These are phyloP conservation scores for Hippophae gyantsensis DNA, from an alignment of 306 rosid genomes.

Conservation along the genomic window DNA sequence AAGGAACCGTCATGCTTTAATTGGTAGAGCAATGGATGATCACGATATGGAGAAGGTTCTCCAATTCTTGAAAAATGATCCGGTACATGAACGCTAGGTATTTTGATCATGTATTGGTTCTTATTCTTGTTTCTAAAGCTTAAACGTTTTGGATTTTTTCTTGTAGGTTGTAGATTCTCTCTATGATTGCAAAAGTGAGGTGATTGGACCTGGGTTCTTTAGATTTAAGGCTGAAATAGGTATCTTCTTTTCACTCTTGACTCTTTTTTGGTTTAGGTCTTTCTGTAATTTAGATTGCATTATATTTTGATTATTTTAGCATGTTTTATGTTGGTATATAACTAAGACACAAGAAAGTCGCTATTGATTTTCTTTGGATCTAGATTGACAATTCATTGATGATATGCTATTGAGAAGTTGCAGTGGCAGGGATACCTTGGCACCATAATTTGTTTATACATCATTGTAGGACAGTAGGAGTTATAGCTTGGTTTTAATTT, in stretches of 20 bases:
- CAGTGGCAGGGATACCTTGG: no score
- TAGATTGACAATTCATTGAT: no score
- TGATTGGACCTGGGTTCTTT: conserved; percentile 97
- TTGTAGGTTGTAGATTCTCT: conserved; percentile 82
- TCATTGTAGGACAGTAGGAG: no score
- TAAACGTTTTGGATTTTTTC: conserved; percentile 7
- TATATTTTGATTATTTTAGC: no score
- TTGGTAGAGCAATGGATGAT: conserved; percentile 98
- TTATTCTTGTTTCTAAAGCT: conserved; percentile 21
- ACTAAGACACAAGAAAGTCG: conserved; percentile 4
- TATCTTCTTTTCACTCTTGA: conserved; percentile 18
- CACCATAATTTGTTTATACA: no score
- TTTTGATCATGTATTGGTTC: conserved; percentile 5
- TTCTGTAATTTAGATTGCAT: background rate
- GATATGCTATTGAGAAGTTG: no score
- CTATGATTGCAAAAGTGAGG: conserved; percentile 99
- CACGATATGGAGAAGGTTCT: conserved; percentile 91
- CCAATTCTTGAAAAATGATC: conserved; percentile 76
- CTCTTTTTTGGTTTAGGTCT: conserved; percentile 4
- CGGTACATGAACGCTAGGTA: conserved; percentile 38
- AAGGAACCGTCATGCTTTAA: conserved; percentile 93
- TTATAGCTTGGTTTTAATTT: no score
- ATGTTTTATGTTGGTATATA: no score
- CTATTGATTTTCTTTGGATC: background rate
- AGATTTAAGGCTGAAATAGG: conserved; percentile 99